phyloP scores from a whole-genome alignment of 768 basidiomycete genomes.

The Russula virescens region DNA sequence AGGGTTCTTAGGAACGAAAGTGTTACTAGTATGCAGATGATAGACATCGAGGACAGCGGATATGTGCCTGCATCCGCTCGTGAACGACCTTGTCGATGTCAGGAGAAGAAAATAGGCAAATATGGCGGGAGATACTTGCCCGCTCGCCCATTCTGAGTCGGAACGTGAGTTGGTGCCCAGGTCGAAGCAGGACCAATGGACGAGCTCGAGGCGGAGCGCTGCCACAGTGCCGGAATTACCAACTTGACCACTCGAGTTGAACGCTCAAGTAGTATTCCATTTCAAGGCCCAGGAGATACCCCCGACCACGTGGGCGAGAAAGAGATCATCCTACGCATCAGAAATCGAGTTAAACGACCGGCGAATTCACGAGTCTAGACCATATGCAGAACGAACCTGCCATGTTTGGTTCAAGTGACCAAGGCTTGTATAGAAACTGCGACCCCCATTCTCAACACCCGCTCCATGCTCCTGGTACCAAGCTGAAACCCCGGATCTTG shows the following conservation, averaged over 20 bases:
- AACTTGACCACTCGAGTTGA: conserved; percentile 53
- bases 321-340: conserved; percentile 50
- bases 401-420: conserved; percentile 79
- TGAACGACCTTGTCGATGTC: neutral
- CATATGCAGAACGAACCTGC: conserved; percentile 42
- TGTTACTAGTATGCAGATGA: neutral
- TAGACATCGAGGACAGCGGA: neutral
- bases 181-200: neutral
- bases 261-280: conserved; percentile 53
- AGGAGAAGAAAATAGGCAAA: neutral
- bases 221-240: conserved; percentile 36
- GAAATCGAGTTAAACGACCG: neutral
- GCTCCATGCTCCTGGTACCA: conserved; percentile 80
- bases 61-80: neutral
- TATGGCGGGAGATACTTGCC: neutral
- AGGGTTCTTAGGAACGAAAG: neutral
- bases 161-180: neutral
- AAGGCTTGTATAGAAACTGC: conserved; percentile 80
- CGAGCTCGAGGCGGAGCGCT: neutral
- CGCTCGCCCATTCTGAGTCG: neutral
- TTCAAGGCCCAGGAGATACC: conserved; percentile 71
- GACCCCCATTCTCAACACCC: conserved; percentile 54
- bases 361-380: neutral
- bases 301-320: conserved; percentile 65
- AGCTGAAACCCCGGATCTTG: conserved; percentile 38